Conservation (phyloP, 805 yeast species). For the Metschnikowia shivogae region DNA sequence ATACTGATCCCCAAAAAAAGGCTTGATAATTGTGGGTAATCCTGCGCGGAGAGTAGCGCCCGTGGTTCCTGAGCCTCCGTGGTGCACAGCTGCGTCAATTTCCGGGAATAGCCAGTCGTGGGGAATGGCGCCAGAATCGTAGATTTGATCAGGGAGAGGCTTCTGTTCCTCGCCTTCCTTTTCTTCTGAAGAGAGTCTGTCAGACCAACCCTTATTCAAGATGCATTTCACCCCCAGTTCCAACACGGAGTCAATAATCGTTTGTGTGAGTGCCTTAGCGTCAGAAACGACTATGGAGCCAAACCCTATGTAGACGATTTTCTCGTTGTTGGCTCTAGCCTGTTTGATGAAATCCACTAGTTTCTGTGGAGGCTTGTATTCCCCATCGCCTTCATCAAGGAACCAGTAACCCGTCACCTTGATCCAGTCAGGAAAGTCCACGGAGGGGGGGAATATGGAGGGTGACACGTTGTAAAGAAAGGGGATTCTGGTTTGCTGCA, state of each 20-base stretch:
- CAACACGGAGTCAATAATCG: conserved; percentile 73
- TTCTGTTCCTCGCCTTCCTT: conserved; percentile 22
- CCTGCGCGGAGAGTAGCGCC: conserved; percentile 89
- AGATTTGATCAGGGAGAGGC: conserved; percentile 63
- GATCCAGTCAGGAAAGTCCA: conserved; percentile 94
- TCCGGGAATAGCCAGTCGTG: conserved; percentile 93
- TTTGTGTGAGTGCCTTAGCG: conserved; percentile 71
- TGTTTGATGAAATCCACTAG: conserved; percentile 54
- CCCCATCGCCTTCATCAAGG: conserved; percentile 56
- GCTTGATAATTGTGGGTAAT: conserved; percentile 84
- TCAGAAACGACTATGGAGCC: conserved; percentile 91
- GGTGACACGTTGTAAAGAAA: conserved; percentile 89
- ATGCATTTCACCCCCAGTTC: conserved; percentile 83
- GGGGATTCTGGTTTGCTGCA: conserved; percentile 80
- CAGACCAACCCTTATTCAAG: conserved; percentile 93
- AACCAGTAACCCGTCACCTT: conserved; percentile 96
- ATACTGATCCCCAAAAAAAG: conserved; percentile 95
- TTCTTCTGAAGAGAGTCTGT: conserved; percentile 44
- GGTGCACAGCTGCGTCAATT: conserved; percentile 93
- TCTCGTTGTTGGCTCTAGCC: conserved; percentile 60
- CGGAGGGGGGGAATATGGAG: conserved; percentile 82
- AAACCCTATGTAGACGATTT: conserved; percentile 87
- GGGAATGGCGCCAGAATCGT: conserved; percentile 68
- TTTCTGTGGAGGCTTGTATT: conserved; percentile 57
- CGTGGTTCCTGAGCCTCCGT: conserved; percentile 96